phyloP scores from a whole-genome alignment of 768 basidiomycete species.

The Trametes punicea region DNA sequence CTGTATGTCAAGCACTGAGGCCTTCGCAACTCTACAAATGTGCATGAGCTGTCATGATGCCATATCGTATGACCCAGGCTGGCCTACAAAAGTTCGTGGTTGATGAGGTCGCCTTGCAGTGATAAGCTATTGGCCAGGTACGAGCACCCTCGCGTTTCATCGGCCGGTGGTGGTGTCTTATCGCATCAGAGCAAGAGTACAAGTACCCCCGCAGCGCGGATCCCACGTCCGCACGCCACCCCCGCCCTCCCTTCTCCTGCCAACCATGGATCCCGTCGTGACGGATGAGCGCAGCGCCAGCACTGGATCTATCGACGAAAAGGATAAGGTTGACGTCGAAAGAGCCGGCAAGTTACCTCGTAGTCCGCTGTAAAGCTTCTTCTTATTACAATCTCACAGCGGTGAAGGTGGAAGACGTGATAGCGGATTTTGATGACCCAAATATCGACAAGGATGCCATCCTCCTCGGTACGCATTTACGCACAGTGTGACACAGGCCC shows the following conservation, averaged over 20 bases:
- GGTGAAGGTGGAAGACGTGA: constrained; percentile 6
- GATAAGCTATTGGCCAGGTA: constrained; percentile 9
- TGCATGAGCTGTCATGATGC: not conserved
- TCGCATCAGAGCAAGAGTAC: constrained; percentile 10
- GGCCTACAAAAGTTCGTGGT: not conserved
- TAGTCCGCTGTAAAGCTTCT: not conserved
- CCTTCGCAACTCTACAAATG: not conserved
- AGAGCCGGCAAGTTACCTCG: constrained; percentile 1
- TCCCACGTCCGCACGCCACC: constrained; percentile 6
- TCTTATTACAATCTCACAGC: not conserved
- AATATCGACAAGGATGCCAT: constrained; percentile 32
- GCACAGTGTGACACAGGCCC: not conserved
- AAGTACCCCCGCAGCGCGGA: constrained; percentile 3
- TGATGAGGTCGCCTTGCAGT: not conserved
- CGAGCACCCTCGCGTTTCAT: not conserved
- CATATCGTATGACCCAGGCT: not conserved
- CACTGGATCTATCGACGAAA: constrained; percentile 11
- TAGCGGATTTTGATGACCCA: constrained; percentile 32
- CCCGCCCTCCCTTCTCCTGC: constrained; percentile 6
- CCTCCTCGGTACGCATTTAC: constrained; percentile 19
- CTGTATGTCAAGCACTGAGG: not conserved
- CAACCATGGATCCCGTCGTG: constrained; percentile 14
- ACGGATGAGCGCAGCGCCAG: constrained; percentile 8
- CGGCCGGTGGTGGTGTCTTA: constrained; percentile 7
- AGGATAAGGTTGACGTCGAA: constrained; percentile 10